These are phyloP conservation scores for Phaeosphaeriaceae sp. DNA, from an alignment of 2,329 filamentous ascomycete species.

Conservation along the genomic window DNA sequence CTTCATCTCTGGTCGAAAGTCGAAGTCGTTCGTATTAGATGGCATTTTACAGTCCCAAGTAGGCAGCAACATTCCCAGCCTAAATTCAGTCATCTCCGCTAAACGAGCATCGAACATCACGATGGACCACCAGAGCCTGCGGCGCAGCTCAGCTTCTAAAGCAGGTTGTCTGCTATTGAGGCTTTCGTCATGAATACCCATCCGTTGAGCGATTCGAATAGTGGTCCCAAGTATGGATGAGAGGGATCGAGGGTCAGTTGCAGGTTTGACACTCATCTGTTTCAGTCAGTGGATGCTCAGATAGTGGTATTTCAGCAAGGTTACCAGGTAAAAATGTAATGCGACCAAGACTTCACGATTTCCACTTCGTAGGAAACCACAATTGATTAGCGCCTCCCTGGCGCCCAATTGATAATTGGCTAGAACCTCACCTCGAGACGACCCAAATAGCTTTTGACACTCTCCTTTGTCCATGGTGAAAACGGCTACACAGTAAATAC, in stretches of 20 bases:
- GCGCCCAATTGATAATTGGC: slow-evolving; percentile 65
- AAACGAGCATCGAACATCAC: slow-evolving; percentile 63
- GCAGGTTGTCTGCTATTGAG: slow-evolving; percentile 56
- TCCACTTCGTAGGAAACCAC: slow-evolving; percentile 61
- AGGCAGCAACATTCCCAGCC: slow-evolving; percentile 55
- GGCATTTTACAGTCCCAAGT: slow-evolving; percentile 58
- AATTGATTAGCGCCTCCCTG: slow-evolving; percentile 66
- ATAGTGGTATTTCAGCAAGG: neutral
- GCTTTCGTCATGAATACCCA: slow-evolving; percentile 67
- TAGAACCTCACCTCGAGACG: slow-evolving; percentile 59
- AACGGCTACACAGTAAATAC: slow-evolving; percentile 40
- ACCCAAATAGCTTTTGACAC: slow-evolving; percentile 59
- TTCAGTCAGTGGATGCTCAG: slow-evolving; percentile 30
- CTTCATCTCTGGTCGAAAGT: slow-evolving; percentile 51
- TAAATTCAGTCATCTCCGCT: slow-evolving; percentile 60
- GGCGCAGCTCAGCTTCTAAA: slow-evolving; percentile 66
- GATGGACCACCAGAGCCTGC: slow-evolving; percentile 68
- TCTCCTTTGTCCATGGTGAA: slow-evolving; percentile 64
- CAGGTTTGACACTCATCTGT: slow-evolving; percentile 61
- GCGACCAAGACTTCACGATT: slow-evolving; percentile 62
- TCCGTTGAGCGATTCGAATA: slow-evolving; percentile 64
- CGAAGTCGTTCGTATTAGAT: slow-evolving; percentile 60
- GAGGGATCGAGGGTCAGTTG: slow-evolving; percentile 53
- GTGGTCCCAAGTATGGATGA: slow-evolving; percentile 65
- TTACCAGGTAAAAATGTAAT: slow-evolving; percentile 61